These are phyloP conservation scores for Hypericum perforatum DNA, from an alignment of 345 rosid species.

Conservation along the genomic window DNA sequence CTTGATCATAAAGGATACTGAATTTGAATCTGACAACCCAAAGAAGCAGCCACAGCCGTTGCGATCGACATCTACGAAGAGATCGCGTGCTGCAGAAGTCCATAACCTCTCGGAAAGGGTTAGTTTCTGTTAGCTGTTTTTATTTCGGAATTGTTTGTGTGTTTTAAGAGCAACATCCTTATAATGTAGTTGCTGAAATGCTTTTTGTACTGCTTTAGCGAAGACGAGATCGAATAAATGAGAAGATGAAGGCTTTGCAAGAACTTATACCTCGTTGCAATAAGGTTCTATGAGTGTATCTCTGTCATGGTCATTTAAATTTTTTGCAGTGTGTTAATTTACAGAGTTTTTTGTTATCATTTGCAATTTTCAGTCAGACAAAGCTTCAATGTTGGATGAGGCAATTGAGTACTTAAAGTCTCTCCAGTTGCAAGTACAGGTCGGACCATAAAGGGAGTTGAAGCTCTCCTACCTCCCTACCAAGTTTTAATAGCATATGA, in stretches of 20 bases:
- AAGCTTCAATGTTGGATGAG: slow-evolving; percentile 94
- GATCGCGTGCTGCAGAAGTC: slow-evolving; percentile 4
- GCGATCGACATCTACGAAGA: neutral
- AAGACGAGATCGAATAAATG: neutral
- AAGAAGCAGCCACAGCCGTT: slow-evolving; percentile 25
- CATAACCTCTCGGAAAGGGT: slow-evolving; percentile 3
- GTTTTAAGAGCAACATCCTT: neutral
- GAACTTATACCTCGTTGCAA: neutral
- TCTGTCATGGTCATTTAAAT: too few relatives aligned
- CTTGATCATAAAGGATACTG: slow-evolving; percentile 36
- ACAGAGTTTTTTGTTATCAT: neutral
- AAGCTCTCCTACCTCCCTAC: neutral
- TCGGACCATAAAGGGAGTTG: too few relatives aligned
- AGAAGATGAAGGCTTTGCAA: slow-evolving; percentile 4
- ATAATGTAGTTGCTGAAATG: neutral
- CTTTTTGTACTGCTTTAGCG: neutral
- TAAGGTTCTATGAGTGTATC: neutral
- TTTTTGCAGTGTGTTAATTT: too few relatives aligned
- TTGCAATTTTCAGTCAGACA: slow-evolving; percentile 52
- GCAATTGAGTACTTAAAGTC: slow-evolving; percentile 89
- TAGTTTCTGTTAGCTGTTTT: neutral
- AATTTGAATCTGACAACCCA: slow-evolving; percentile 41
- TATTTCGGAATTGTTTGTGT: neutral
- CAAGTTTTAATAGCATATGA: neutral
- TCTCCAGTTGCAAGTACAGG: slow-evolving; percentile 89